These are phyloP conservation scores for Rhizophagus sp. DNA, from an alignment of 192 early-diverging fungal genomes.

Conservation along the genomic window DNA sequence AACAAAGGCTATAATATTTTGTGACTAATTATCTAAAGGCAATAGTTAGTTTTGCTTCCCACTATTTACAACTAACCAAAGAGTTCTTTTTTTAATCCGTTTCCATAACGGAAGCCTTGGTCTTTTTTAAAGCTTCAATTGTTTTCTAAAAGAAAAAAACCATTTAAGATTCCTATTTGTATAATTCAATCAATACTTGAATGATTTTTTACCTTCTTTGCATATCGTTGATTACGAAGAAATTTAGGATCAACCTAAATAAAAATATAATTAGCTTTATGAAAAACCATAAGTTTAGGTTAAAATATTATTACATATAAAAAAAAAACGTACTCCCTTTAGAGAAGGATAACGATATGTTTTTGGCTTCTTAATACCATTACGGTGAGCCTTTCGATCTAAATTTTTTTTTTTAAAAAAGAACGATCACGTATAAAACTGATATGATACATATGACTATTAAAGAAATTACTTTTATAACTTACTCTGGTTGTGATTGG, in stretches of 20 bases:
- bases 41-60: not conserved
- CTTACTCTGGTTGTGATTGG: conserved; percentile 99
- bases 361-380: conserved; percentile 99
- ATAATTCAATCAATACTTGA: not conserved
- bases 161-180: not conserved
- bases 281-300: not conserved
- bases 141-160: not conserved
- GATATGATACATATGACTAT: not conserved
- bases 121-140: not conserved
- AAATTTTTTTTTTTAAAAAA: conserved; percentile 15
- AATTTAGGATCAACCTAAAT: conserved; percentile 71
- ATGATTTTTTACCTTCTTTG: conserved; percentile 58
- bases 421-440: not conserved
- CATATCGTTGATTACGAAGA: conserved; percentile 94
- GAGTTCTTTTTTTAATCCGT: not conserved
- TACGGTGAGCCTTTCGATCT: conserved; percentile 98
- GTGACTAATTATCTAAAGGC: too few species aligned
- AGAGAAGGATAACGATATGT: conserved; percentile 84
- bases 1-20: too few species aligned
- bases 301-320: not conserved
- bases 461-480: conserved; percentile 9
- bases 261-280: not conserved
- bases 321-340: conserved; percentile 87
- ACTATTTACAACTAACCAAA: not conserved
- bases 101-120: not conserved